A percentile compares a stretch with the other conserved stretches of the same genome.
These are phyloP conservation scores for Arctium lappa DNA, from an alignment of 129 eudicot genomes.

Conservation along the genomic window DNA sequence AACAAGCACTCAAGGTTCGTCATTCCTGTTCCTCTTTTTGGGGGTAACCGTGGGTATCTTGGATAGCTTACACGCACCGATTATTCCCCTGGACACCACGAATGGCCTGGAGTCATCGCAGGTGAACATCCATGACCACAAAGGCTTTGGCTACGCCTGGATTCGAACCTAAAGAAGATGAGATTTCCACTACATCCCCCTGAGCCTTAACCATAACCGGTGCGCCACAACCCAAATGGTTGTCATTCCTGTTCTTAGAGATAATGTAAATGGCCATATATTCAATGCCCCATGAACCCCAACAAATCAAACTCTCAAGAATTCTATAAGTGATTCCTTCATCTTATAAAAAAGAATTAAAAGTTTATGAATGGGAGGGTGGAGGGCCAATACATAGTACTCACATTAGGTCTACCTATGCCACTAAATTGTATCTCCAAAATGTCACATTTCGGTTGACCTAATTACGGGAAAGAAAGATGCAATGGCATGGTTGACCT, in stretches of 20 bases:
- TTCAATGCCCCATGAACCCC: background rate
- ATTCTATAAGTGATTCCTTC: slow-evolving; percentile 4
- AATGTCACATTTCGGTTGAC: slow-evolving; percentile 36
- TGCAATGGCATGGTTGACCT: slow-evolving; percentile 31
- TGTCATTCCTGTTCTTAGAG: background rate
- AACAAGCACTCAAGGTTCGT: too few relatives aligned
- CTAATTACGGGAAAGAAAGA: slow-evolving; percentile 35
- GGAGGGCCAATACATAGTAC: slow-evolving; percentile 23
- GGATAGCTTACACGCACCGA: too few relatives aligned
- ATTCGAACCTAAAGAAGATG: background rate
- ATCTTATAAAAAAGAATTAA: slow-evolving; percentile 9
- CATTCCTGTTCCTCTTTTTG: too few relatives aligned
- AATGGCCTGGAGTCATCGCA: background rate
- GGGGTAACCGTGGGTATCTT: too few relatives aligned
- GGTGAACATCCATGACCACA: background rate
- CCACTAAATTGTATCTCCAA: slow-evolving; percentile 28
- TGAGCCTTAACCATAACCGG: background rate
- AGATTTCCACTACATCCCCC: background rate
- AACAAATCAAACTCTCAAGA: background rate
- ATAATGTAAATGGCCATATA: slow-evolving; percentile 12
- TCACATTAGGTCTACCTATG: slow-evolving; percentile 27
- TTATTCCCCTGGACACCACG: background rate
- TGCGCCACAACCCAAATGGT: background rate
- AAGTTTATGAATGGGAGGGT: slow-evolving; percentile 18
- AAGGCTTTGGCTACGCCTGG: background rate